Conservation (phyloP, 805 yeast species). For the Sugiyamaella americana region DNA sequence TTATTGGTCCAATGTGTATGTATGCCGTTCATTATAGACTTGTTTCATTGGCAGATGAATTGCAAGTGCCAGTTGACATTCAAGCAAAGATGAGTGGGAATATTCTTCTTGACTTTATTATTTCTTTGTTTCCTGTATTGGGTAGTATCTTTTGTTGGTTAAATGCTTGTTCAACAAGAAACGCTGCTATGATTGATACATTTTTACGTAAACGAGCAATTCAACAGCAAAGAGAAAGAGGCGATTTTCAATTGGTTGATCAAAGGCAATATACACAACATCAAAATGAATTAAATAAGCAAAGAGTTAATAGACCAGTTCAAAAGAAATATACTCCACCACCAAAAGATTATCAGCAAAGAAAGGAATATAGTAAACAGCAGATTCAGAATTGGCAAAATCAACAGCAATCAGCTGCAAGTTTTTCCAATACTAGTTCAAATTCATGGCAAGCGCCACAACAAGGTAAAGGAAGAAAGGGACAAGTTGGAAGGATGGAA, state of each 20-base stretch:
- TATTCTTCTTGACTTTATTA: slow-evolving; percentile 63
- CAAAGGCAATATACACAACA: slow-evolving; percentile 1
- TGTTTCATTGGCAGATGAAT: slow-evolving; percentile 52
- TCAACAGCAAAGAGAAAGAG: slow-evolving; percentile 16
- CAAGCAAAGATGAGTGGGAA: slow-evolving; percentile 71
- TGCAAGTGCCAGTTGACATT: slow-evolving; percentile 51
- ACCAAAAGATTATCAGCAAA: background rate
- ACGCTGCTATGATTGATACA: slow-evolving; percentile 76
- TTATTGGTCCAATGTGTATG: slow-evolving; percentile 79
- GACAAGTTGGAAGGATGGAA: background rate
- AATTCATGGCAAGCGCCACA: background rate
- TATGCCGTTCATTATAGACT: slow-evolving; percentile 70
- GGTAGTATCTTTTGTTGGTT: slow-evolving; percentile 78
- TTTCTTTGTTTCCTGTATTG: slow-evolving; percentile 72
- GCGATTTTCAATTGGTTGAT: slow-evolving; percentile 16
- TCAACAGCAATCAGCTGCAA: background rate
- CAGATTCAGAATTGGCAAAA: background rate
- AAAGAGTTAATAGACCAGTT: background rate
- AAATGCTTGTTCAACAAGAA: slow-evolving; percentile 80
- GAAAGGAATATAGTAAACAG: background rate
- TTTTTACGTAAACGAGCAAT: slow-evolving; percentile 27
- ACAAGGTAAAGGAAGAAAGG: background rate
- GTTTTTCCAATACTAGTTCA: background rate
- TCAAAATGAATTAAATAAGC: slow-evolving; percentile 3
- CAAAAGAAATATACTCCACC: background rate